Base-by-base conservation (phyloP, 1,284 basidiomycete genomes). In the Trichosporon sp. region DNA sequence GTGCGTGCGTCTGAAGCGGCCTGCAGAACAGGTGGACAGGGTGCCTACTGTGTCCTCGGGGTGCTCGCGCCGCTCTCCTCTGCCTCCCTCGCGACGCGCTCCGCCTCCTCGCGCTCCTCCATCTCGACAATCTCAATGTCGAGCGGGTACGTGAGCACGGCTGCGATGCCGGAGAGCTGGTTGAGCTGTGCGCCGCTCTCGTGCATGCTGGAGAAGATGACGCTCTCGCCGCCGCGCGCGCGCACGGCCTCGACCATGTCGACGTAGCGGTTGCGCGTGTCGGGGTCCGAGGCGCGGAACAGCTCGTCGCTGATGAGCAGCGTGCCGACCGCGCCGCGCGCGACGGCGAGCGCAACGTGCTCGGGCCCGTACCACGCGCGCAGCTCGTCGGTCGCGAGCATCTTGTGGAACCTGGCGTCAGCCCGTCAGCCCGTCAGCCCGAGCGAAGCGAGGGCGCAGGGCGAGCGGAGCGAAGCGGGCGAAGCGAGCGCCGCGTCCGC, bases 131-230 rank as follows among this genome's bases (percentile, higher is more conserved):
- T 88, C 82, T 99, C 97, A 21, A 99, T 86, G 78, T 99, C 97
- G 29, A 99, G 85, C 1, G 97, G 97, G 82, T 95, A 99, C 1
- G 93, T 98, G 68, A 99, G 84, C 68, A 99, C 93, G 1, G 97
- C 96, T 11, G 96, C 96, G 47, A 99, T 90, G 0, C 97, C 97
- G 4, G 95, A 95, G 62, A 99, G 82, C 73, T 91, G 69, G 81
- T 98, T 98, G 31, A 99, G 86, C 82, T 99, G 95, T 86, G 96
- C 92, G 27, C 97, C 97, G 29, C 92, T 93, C 83, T 99, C 96
- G 81, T 99, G 97, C 96, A 99, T 98, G 76, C 93, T 96, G 7
- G 94, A 97, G 83, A 99, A 99, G 74, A 98, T 95, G 60, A 98
- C 85, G 4, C 95, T 94, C 79, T 98, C 94, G 44, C 91, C 97